Conservation (phyloP, 768 basidiomycete species). For the Pleurotus salmoneostramineus region DNA sequence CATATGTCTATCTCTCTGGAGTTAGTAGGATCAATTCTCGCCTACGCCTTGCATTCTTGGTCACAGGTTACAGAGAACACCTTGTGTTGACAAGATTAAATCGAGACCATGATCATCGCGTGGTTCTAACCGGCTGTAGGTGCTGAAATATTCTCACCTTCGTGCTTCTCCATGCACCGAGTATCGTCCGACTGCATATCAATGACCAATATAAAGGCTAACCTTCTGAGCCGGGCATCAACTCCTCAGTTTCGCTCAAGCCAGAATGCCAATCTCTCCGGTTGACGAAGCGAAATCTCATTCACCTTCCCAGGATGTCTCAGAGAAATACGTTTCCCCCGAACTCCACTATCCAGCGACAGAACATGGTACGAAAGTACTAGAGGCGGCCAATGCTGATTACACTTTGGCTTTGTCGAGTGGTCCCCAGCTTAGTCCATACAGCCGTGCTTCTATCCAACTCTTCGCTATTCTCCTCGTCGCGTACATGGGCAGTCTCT, state of each 20-base stretch:
- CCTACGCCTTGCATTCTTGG: no score
- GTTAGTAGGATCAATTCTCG: no score
- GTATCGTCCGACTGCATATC: not conserved
- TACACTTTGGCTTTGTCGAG: conserved; percentile 40
- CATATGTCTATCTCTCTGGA: no score
- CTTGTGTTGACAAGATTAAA: no score
- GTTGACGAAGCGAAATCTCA: conserved; percentile 5
- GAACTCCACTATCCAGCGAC: not conserved
- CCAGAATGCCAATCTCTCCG: not conserved
- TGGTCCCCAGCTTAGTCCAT: conserved; percentile 36
- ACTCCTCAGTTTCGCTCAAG: not conserved
- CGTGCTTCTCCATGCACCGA: not conserved
- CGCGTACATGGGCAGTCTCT: conserved; percentile 41
- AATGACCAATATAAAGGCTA: not conserved
- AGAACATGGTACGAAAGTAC: conserved; percentile 10
- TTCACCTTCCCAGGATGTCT: not conserved
- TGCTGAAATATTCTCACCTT: not conserved
- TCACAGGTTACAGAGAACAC: no score
- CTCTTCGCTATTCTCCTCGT: conserved; percentile 37
- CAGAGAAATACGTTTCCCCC: not conserved
- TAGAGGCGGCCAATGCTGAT: conserved; percentile 36
- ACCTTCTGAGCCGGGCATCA: not conserved
- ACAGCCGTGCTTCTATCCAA: conserved; percentile 33
- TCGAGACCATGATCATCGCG: no score
- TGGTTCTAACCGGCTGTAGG: not conserved